Conservation (phyloP, 495 filamentous ascomycete species). For the Penicillium subrubescens region DNA sequence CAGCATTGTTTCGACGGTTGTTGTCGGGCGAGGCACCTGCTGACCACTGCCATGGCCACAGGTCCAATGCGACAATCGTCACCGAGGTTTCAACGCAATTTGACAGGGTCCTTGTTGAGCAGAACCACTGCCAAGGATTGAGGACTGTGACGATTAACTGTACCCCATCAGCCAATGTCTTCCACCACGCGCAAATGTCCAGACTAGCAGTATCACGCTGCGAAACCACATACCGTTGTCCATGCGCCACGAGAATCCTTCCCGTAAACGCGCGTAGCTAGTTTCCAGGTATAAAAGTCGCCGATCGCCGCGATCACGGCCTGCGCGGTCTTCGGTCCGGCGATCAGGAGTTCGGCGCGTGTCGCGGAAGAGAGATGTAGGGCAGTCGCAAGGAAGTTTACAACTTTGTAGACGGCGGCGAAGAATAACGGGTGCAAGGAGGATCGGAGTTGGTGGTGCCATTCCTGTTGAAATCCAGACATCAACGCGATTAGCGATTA, state of each 20-base stretch:
- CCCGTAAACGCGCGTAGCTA: constrained; percentile 76
- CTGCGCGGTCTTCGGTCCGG: constrained; percentile 75
- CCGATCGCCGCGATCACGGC: constrained; percentile 73
- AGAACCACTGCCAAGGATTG: constrained; percentile 98
- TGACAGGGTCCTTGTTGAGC: constrained; percentile 87
- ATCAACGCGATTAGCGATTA: constrained; percentile 10
- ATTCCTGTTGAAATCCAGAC: constrained; percentile 60
- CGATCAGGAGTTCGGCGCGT: constrained; percentile 65
- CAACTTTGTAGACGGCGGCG: constrained; percentile 70
- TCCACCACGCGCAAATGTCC: neutral
- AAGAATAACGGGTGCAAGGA: constrained; percentile 90
- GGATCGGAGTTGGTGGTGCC: constrained; percentile 85
- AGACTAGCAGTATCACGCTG: neutral
- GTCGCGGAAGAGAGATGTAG: constrained; percentile 49
- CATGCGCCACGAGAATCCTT: constrained; percentile 61
- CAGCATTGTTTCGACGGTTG: constrained; percentile 10
- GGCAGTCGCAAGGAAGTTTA: constrained; percentile 53
- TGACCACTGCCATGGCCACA: constrained; percentile 84
- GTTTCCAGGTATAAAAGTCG: constrained; percentile 88
- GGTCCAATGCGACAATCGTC: constrained; percentile 74
- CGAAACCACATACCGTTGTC: constrained; percentile 61
- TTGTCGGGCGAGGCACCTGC: constrained; percentile 9
- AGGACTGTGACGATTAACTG: constrained; percentile 67
- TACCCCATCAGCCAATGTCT: constrained; percentile 4
- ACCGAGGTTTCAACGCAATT: constrained; percentile 91